phyloP scores from a whole-genome alignment of 305 asterid species.

The Fraxinus nigra region DNA sequence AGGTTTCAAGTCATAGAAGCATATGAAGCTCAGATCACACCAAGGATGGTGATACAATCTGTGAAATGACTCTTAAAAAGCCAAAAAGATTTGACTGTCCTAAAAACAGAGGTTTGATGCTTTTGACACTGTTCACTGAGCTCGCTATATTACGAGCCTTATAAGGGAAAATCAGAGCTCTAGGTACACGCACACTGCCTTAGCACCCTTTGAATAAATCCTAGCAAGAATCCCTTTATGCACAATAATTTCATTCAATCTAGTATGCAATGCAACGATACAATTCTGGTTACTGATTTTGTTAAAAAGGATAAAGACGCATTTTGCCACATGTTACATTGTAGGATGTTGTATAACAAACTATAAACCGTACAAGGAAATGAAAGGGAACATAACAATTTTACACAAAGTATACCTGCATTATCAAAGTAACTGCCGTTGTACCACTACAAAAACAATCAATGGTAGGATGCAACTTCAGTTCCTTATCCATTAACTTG shows the following conservation, averaged over 20 bases:
- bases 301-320: not conserved
- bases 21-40: not conserved
- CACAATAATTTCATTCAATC: not conserved
- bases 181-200: not conserved
- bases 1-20: not conserved
- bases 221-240: not conserved
- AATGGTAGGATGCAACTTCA: slow-evolving; percentile 41
- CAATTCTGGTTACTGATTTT: not conserved
- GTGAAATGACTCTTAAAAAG: not conserved
- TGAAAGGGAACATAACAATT: slow-evolving; percentile 1
- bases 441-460: slow-evolving; percentile 55
- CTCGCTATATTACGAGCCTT: not conserved
- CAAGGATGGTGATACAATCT: not conserved
- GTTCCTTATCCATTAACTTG: slow-evolving; percentile 48
- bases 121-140: not conserved
- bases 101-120: not conserved
- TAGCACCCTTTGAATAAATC: not conserved
- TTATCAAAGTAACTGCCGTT: slow-evolving; percentile 45
- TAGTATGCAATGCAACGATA: not conserved
- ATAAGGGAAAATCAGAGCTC: not conserved
- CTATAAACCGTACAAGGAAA: not conserved
- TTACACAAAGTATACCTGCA: slow-evolving; percentile 29
- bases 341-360: not conserved
- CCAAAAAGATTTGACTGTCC: not conserved
- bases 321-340: not conserved